A percentile compares a stretch with the other conserved stretches of the same genome.
phyloP scores from a whole-genome alignment of 805 yeast genomes.

The Nakazawaea peltata region DNA sequence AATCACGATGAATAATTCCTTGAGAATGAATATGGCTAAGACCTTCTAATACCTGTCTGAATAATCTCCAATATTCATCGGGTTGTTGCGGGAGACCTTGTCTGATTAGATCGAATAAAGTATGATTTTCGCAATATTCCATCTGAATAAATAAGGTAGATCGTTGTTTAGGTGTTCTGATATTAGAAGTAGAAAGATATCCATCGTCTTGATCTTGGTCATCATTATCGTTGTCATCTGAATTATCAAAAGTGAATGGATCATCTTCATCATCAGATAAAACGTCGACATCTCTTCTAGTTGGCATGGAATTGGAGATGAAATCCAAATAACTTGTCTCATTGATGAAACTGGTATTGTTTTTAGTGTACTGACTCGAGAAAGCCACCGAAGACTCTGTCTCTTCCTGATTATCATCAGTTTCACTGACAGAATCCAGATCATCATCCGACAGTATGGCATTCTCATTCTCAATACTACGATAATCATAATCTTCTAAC shows the following conservation, averaged over 20 bases:
- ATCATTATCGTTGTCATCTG: slow-evolving; percentile 9
- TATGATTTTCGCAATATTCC: slow-evolving; percentile 97
- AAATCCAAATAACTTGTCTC: slow-evolving; percentile 44
- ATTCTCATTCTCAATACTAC: slow-evolving; percentile 17
- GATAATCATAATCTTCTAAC: slow-evolving; percentile 52
- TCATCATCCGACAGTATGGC: slow-evolving; percentile 18
- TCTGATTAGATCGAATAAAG: slow-evolving; percentile 73
- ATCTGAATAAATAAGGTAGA: slow-evolving; percentile 90
- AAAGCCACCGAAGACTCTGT: background rate
- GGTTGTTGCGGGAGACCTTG: slow-evolving; percentile 65
- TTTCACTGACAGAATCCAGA: too few relatives aligned
- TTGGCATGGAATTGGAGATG: slow-evolving; percentile 52
- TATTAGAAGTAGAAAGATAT: slow-evolving; percentile 1
- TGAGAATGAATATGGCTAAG: slow-evolving; percentile 85
- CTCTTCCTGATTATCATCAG: too few relatives aligned
- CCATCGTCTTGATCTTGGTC: background rate
- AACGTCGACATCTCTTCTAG: slow-evolving; percentile 27
- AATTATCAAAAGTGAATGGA: slow-evolving; percentile 13
- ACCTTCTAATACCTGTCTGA: slow-evolving; percentile 85
- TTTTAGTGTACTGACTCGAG: slow-evolving; percentile 13
- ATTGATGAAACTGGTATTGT: slow-evolving; percentile 17
- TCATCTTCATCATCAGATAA: slow-evolving; percentile 18
- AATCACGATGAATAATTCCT: slow-evolving; percentile 91
- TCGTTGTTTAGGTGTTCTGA: slow-evolving; percentile 22
- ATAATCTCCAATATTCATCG: slow-evolving; percentile 83